Conservation (phyloP, 148 eudicot genomes). For the Pouteria glomerata region DNA sequence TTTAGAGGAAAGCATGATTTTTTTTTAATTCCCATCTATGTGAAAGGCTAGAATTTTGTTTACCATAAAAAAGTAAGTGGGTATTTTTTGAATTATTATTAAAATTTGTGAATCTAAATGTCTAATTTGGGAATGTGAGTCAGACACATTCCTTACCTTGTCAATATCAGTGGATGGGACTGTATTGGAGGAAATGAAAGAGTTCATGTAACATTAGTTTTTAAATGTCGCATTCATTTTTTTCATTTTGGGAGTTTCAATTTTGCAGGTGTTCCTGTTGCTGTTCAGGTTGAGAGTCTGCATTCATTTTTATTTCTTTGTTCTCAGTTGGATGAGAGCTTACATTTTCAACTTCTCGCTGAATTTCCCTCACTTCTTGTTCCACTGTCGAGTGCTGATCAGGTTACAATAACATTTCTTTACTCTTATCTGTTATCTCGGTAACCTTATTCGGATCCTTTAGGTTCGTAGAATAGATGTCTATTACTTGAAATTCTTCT, state of each 20-base stretch:
- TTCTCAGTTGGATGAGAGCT: conserved; percentile 47
- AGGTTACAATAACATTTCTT: conserved; percentile 30
- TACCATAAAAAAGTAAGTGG: too few species aligned
- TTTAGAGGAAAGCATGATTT: too few species aligned
- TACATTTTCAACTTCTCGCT: conserved; percentile 44
- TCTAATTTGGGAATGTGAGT: too few species aligned
- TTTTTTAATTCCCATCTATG: too few species aligned
- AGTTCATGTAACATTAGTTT: too few species aligned
- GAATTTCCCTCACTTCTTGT: conserved; percentile 73
- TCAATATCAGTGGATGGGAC: too few species aligned
- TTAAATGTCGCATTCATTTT: neutral
- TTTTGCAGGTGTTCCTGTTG: conserved; percentile 50
- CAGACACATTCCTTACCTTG: too few species aligned
- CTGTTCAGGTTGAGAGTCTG: conserved; percentile 72
- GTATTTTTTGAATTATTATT: too few species aligned
- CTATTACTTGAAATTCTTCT: neutral
- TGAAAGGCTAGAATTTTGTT: too few species aligned
- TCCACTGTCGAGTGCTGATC: conserved; percentile 60
- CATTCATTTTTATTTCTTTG: conserved; percentile 50
- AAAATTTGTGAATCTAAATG: too few species aligned
- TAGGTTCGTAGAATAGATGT: neutral
- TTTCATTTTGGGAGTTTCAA: neutral
- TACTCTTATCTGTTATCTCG: neutral
- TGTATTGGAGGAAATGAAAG: too few species aligned
- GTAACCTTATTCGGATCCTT: neutral